phyloP scores from a whole-genome alignment of 805 yeast genomes.

The Tetrapisispora pingtungensis region DNA sequence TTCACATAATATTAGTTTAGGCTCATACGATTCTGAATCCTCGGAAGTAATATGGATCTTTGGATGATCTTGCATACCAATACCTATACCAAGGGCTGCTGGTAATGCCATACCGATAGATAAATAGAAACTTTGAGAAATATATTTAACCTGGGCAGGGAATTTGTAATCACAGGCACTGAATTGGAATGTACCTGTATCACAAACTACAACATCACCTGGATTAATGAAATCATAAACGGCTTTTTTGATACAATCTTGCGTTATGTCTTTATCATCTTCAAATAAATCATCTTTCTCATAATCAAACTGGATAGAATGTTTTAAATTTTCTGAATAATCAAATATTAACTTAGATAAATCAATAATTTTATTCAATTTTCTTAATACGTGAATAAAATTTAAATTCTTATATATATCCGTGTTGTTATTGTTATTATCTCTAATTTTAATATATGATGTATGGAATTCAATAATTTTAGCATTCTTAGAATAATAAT shows the following conservation, averaged over 20 bases:
- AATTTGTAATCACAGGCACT: constrained; percentile 59
- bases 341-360: constrained; percentile 14
- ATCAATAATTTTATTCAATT: constrained; percentile 33
- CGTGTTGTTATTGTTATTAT: neutral
- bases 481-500: constrained; percentile 30
- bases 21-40: constrained; percentile 15
- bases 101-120: constrained; percentile 89
- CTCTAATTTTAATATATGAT: constrained; percentile 39
- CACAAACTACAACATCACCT: constrained; percentile 62
- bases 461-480: constrained; percentile 43
- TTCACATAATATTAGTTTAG: constrained; percentile 62
- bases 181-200: constrained; percentile 77
- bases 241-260: neutral
- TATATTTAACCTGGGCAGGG: constrained; percentile 40
- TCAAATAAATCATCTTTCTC: no score
- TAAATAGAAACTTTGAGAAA: constrained; percentile 67
- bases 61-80: constrained; percentile 52
- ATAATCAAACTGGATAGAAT: neutral
- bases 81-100: constrained; percentile 70
- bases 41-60: constrained; percentile 19
- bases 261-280: neutral
- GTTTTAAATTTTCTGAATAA: neutral
- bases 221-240: neutral
- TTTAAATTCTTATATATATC: constrained; percentile 30
- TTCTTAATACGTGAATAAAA: constrained; percentile 42